Base-by-base conservation (phyloP, 495 filamentous ascomycete species). In the Penicillium bovifimosum region DNA sequence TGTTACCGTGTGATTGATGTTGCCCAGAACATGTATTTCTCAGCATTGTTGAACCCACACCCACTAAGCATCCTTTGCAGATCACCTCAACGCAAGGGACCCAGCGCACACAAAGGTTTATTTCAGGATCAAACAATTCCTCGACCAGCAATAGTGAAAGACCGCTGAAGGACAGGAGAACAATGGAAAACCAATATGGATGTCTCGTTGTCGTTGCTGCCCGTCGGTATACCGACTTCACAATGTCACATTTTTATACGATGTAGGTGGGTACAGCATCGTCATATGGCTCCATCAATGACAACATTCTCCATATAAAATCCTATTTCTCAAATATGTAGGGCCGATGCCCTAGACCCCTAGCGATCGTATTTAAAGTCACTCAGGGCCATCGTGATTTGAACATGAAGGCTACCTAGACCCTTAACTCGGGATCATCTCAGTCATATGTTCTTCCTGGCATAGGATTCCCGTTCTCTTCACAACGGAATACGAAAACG, bases 221-320 rank as follows among this genome's bases (percentile, higher is more conserved):
- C 20, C 20, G 20, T 24, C 20, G 20, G 20, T 24, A 24, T 24
- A 24, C 20, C 20, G 20, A 2, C 20, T 2, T 24, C 20, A 24
- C 20, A 24, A 18, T 6, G 0, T 24, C 20, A 24, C 20, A 24
- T 39, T 6, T 2, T 4, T 39, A 10, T 9, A 5, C 10, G 17
- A 20, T 20, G 11, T 17, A 20, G 36, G 36, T 39, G 36, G 36
- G 36, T 39, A 36, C 34, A 17, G 0, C 36, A 4, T 20, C 16
- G 9, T 56, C 53, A 39, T 17, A 44, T 13, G 53, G 47, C 13
- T 44, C 47, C 53, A 55, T 46, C 47, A 33, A 56, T 56, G 53
- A 56, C 53, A 11, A 17, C 27, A 46, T 52, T 32, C 47, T 52
- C 41, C 47, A 56, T 55, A 55, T 45, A 51, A 51, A 56, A 40